phyloP scores from a whole-genome alignment of 2,329 filamentous ascomycete genomes.

The Clonostachys rosea region DNA sequence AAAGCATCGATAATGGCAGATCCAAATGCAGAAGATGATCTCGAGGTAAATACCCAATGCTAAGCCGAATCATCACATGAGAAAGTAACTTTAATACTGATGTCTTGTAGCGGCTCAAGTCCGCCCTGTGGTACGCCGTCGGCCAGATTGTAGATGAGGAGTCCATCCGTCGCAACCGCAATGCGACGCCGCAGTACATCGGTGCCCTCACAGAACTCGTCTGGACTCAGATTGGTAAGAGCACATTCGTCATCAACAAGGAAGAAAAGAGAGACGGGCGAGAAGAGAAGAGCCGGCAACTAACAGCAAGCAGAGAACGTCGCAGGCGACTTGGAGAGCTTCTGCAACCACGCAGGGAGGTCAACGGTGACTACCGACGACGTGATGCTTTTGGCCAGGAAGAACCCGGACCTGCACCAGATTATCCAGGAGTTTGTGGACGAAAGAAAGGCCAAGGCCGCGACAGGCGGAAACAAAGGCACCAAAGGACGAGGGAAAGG shows the following conservation, averaged over 20 bases:
- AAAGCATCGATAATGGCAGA: conserved; percentile 21
- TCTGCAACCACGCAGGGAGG: conserved; percentile 72
- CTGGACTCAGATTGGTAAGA: conserved; percentile 75
- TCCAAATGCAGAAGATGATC: conserved; percentile 20
- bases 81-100: conserved; percentile 32
- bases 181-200: conserved; percentile 90
- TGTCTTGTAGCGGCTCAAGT: conserved; percentile 68
- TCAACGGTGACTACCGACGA: conserved; percentile 79
- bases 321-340: conserved; percentile 50
- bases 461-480: conserved; percentile 16
- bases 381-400: conserved; percentile 78
- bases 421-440: conserved; percentile 71
- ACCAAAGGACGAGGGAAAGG: conserved; percentile 22
- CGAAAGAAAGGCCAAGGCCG: conserved; percentile 44
- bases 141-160: conserved; percentile 89
- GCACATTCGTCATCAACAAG: background rate
- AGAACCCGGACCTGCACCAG: conserved; percentile 78
- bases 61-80: too few species aligned
- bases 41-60: conserved; percentile 19
- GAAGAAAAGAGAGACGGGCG: too few species aligned
- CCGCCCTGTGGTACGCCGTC: conserved; percentile 78
- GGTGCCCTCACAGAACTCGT: conserved; percentile 81
- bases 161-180: conserved; percentile 55
- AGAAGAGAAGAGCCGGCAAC: background rate
- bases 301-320: conserved; percentile 40